phyloP scores from a whole-genome alignment of 345 rosid genomes.

The Eucalyptus urophylla region DNA sequence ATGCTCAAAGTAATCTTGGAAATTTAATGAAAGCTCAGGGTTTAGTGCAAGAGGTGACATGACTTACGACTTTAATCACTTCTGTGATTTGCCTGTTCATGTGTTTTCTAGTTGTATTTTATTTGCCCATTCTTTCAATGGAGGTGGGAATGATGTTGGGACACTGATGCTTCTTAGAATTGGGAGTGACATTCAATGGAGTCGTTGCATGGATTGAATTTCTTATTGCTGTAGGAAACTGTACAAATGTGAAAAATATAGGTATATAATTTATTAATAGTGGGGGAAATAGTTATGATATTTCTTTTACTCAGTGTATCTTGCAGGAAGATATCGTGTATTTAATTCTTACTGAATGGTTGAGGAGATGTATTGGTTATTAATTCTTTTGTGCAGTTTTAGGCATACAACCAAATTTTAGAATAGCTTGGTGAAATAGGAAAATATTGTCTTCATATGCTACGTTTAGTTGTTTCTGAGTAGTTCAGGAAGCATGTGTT shows the following conservation, averaged over 20 bases:
- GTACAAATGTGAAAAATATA: background rate
- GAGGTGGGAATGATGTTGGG: background rate
- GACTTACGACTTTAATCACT: background rate
- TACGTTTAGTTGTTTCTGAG: background rate
- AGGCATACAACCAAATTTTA: background rate
- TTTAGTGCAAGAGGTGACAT: constrained; percentile 82
- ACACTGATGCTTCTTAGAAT: background rate
- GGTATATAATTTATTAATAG: background rate
- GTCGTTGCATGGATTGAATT: background rate
- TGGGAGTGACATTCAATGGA: background rate
- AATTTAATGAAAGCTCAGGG: constrained; percentile 96
- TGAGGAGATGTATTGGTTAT: background rate
- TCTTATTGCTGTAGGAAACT: background rate
- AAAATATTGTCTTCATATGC: background rate
- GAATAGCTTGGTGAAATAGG: background rate
- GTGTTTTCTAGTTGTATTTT: background rate
- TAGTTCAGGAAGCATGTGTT: background rate
- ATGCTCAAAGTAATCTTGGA: constrained; percentile 93
- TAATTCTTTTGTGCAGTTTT: background rate
- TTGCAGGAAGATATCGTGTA: background rate
- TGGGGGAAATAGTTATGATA: background rate
- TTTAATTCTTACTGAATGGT: background rate
- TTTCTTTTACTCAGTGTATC: background rate
- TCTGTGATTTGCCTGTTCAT: background rate
- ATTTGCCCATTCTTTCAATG: background rate